Percentiles rank a stretch among this genome's conserved stretches.
phyloP scores from a whole-genome alignment of 1,284 basidiomycete genomes.

The Ustilago vetiveriae region DNA sequence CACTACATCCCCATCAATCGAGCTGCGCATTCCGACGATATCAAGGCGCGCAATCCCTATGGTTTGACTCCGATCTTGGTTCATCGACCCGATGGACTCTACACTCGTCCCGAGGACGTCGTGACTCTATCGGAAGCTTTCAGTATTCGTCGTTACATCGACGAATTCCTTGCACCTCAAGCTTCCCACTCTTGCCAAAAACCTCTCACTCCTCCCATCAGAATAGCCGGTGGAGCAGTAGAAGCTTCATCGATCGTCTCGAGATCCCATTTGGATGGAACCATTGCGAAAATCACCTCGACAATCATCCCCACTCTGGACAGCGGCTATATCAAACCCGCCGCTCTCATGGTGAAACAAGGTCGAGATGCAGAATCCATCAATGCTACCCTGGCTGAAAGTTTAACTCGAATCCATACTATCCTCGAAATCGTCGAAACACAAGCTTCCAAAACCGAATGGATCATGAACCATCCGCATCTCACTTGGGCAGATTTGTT shows the following conservation, averaged over 20 bases:
- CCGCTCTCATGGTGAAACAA: constrained; percentile 25
- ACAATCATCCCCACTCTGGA: constrained; percentile 39
- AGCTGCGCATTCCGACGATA: constrained; percentile 24
- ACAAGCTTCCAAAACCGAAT: constrained; percentile 4
- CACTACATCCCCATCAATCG: constrained; percentile 24
- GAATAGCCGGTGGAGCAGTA: neutral
- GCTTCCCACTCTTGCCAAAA: neutral
- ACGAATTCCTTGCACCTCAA: constrained; percentile 28
- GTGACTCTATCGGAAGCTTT: constrained; percentile 32
- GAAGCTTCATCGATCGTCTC: constrained; percentile 5
- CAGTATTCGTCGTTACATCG: constrained; percentile 43
- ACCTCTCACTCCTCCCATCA: constrained; percentile 22
- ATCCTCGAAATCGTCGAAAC: constrained; percentile 34
- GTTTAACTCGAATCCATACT: constrained; percentile 6
- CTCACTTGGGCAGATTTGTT: constrained; percentile 45
- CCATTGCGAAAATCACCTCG: constrained; percentile 22
- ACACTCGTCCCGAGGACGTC: constrained; percentile 17
- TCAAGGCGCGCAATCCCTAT: constrained; percentile 30
- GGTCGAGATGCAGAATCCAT: constrained; percentile 32
- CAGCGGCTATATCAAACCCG: constrained; percentile 35
- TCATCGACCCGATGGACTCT: constrained; percentile 38
- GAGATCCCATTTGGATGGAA: constrained; percentile 16
- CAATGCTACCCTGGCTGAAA: constrained; percentile 25
- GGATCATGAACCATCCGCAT: neutral
- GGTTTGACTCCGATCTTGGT: constrained; percentile 36